Conservation (phyloP, 2,329 filamentous ascomycete species). For the Pseudocercospora musae region DNA sequence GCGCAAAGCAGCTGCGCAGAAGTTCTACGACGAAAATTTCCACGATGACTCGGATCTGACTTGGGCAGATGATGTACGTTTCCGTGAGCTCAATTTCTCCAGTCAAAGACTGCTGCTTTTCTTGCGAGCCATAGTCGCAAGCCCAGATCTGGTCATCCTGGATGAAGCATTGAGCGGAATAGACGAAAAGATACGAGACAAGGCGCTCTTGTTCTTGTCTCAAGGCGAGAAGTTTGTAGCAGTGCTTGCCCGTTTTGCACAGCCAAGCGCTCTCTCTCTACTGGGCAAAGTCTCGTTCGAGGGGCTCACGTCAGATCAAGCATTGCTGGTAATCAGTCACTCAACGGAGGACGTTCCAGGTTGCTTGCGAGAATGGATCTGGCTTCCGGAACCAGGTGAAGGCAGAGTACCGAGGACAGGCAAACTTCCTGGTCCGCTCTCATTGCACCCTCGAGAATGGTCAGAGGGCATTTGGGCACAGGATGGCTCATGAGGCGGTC, state of each 20-base stretch:
- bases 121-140: constrained; percentile 52
- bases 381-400: constrained; percentile 72
- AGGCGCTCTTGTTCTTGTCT: constrained; percentile 76
- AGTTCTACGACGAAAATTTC: constrained; percentile 14
- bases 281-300: constrained; percentile 50
- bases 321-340: constrained; percentile 89
- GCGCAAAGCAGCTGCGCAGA: background rate
- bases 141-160: constrained; percentile 49
- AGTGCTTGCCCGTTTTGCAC: background rate
- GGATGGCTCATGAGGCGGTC: background rate
- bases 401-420: constrained; percentile 62
- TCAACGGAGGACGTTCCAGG: constrained; percentile 85
- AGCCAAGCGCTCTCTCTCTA: constrained; percentile 35
- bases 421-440: constrained; percentile 45
- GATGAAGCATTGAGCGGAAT: constrained; percentile 53
- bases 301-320: constrained; percentile 69
- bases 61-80: constrained; percentile 67
- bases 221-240: constrained; percentile 37
- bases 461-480: constrained; percentile 30
- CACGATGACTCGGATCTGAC: constrained; percentile 36
- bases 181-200: constrained; percentile 66
- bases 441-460: constrained; percentile 32
- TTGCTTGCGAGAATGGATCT: constrained; percentile 79
- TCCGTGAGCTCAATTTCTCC: constrained; percentile 74
- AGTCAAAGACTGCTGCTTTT: constrained; percentile 83